Evolutionary conservation across 2,329 filamentous ascomycete species (phyloP), one percentile per base, ranked within the genome.

Genomic region (Penicillium polonicum): DNA sequence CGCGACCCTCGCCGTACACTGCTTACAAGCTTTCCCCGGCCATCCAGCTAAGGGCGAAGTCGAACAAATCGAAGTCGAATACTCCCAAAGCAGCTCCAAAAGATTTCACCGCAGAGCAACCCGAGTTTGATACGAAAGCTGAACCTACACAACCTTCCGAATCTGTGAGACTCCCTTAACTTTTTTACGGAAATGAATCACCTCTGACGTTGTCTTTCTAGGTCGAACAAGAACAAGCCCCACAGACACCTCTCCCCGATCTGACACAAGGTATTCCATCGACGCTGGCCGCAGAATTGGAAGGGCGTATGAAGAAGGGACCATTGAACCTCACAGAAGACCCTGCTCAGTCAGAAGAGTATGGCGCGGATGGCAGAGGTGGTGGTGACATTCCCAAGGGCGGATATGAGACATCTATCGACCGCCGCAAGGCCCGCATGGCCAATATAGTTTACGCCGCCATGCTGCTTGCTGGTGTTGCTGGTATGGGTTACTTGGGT

Each of bases 251-350:
- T 52, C 84, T 97, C 13, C 93, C 93, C 52, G 92, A 97, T 72
- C 82, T 97, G 44, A 94, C 91, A n/a, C 88, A 93, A 70, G 93
- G 93, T 63, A 96, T 97, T 61, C 93, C 93, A 0, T 96, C 92
- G 2, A 96, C 92, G 1, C 83, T 97, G 55, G 90, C 88, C 56
- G 88, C 88, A 59, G 93, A 97, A 76, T 84, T 88, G 56, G 78
- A 79, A 53, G 75, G 65, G 70, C 79, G 72, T 64, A 65, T 60
- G 63, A 77, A 73, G 62, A 74, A 76, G 53, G 65, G 68, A 45
- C 60, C 70, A 17, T 67, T 84, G 54, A 84, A 84, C 62, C 71
- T 85, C 54, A 82, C 81, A 19, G 82, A 85, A 68, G 81, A 83
- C 50, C 78, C 80, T 33, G 65, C 66, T 13, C 70, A 68, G 44